A percentile compares a stretch with the other conserved stretches of the same genome.
Conservation (phyloP, 208 protist genomes). For the Crithidia thermophila region DNA sequence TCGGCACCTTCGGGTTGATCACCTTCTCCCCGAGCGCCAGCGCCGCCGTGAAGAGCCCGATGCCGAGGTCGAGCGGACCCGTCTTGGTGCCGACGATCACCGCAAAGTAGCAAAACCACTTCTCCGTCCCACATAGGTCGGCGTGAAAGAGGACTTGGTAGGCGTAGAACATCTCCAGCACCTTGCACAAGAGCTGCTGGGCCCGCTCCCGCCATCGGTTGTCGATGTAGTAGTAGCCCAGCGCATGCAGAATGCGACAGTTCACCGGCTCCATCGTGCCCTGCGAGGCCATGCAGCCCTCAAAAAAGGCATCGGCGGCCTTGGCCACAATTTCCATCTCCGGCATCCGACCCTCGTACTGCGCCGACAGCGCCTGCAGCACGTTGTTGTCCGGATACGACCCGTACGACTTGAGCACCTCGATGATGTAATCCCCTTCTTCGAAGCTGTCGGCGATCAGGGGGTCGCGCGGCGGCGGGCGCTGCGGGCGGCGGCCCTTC, state of each 20-base stretch:
- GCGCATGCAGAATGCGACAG: conserved; percentile 39
- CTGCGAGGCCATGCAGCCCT: conserved; percentile 40
- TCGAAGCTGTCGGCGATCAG: conserved; percentile 44
- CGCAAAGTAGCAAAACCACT: conserved; percentile 47
- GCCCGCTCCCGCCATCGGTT: conserved; percentile 42
- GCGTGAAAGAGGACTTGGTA: conserved; percentile 41
- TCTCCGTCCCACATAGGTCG: conserved; percentile 39
- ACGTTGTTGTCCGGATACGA: conserved; percentile 60
- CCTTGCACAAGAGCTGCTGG: conserved; percentile 41
- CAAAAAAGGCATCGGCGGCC: conserved; percentile 39
- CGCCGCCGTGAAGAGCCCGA: conserved; percentile 67
- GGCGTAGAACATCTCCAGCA: conserved; percentile 60
- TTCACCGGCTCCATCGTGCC: conserved; percentile 47
- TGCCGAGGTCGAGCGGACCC: conserved; percentile 70
- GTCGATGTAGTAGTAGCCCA: conserved; percentile 57
- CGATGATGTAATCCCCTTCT: conserved; percentile 67
- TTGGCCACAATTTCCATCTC: conserved; percentile 36
- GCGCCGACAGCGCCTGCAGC: conserved; percentile 38
- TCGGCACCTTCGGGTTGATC: conserved; percentile 43
- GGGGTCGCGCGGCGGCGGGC: conserved; percentile 20
- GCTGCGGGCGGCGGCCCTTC: conserved; percentile 17
- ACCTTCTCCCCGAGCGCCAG: conserved; percentile 40
- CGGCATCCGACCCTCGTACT: conserved; percentile 27
- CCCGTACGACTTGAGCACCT: conserved; percentile 54
- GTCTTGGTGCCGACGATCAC: conserved; percentile 69